Evolutionary conservation across 2,329 filamentous ascomycete species (phyloP), one percentile per base, ranked within the genome.

Genomic region (Fusarium verticillioides): DNA sequence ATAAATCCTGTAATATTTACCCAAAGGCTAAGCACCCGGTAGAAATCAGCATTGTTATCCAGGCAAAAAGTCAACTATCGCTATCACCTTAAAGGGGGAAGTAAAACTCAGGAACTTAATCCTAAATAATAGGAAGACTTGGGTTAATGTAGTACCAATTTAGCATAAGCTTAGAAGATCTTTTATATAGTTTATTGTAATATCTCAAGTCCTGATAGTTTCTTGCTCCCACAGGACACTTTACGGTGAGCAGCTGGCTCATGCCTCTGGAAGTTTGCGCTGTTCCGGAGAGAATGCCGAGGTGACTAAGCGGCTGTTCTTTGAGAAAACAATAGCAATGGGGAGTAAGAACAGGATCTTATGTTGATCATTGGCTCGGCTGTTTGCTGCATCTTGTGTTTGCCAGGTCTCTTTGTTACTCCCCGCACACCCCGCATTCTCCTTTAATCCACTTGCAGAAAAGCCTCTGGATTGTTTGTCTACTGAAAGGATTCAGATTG

Each of bases 401-500:
- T 23, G 23, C 23, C 23, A 23, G 23, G 23, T 23, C 23, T 23
- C 23, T 23, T 23, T 3, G 23, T 23, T 23, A 23, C 23, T 42
- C 39, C 40, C 40, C 9, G 13, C 40, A 42, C 5, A 42, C 40
- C 40, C 13, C 40, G 21, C 40, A 42, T 42, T 42, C 13, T 23
- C 23, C 23, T 23, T 23, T 23, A 23, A 23, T 23, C 23, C 23
- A 23, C 23, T 23, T 23, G 23, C 23, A 23, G 23, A 23, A 23
- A 23, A 23, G 23, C 23, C 23, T 23, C 23, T 23, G 23, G 23
- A 23, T 23, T 23, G 12, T 40, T 40, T n/a, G 21, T 42, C 1
- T 2, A 0, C n/a, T 42, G 21, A n/a, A 6, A 13, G 40, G 21
- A 2, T 15, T 4, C 13, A n/a, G 2, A n/a, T 16, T n/a, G 8